Base-by-base conservation (phyloP, 805 yeast genomes). In the Kodamaea leandrae region DNA sequence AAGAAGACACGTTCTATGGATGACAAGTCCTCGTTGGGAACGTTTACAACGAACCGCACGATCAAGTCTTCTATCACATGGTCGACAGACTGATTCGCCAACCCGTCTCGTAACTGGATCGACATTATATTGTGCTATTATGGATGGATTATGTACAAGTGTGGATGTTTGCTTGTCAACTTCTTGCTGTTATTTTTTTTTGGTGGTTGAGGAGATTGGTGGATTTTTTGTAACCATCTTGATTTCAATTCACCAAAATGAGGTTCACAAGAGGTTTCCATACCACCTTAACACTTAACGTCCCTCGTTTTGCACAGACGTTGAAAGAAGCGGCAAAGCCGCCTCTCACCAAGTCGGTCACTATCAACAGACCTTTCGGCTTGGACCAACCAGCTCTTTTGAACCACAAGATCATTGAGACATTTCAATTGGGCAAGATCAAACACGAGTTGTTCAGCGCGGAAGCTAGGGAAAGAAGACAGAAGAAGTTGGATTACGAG, bases 1-100 rank as follows among this genome's bases (percentile, higher is more conserved):
- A 93, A 93, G 55, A 89, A 78, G 18, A 90, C 84, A 56, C 99
- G 74, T 46, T 66, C 91, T 20, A 82, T 75, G 12, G 90, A 76
- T 24, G 93, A 79, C 39, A 91, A 66, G 60, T 93, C 99, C 55
- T 91, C 97, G 4, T 80, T 78, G 7, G 99, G 98, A 39, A 90
- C 86, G 68, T 93, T 93, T 43, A 90, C 77, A 36, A 95, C 82
- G 57, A 93, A 93, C 47, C 99, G 72, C 37, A 87, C 98, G 13
- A 88, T 72, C 25, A 93, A 69, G 58, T 93, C 99, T 58, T 87
- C 96, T 25, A 88, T 66, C 1, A 81, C 85, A 51, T 82, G 76
- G 54, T 85, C 89, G 26, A 85, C 64, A 13, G 90, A 72, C 54
- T 80, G 83, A 52, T 77, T 74, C 37, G 74, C 78, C 55, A 85